phyloP scores from a whole-genome alignment of 768 basidiomycete species.

The Porpolomopsis calyptriformis region DNA sequence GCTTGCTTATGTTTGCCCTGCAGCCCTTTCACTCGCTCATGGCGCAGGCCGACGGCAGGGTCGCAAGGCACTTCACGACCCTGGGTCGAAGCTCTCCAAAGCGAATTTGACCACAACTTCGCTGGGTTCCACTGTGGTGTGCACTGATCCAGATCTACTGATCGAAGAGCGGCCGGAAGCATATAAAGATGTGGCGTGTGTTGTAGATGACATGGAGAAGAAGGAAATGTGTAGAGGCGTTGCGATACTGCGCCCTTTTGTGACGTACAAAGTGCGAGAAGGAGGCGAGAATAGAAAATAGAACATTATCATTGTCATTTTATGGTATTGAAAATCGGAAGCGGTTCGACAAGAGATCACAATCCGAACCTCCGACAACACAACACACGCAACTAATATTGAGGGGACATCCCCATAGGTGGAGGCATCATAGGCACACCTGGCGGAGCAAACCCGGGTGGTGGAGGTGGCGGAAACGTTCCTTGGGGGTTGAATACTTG shows the following conservation, averaged over 20 bases:
- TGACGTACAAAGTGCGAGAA: conserved; percentile 28
- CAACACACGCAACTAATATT: no score
- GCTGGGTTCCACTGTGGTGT: conserved; percentile 27
- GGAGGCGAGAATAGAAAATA: conserved; percentile 10
- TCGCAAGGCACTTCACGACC: conserved; percentile 22
- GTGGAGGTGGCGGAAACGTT: conserved; percentile 16
- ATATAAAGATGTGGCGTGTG: conserved; percentile 26
- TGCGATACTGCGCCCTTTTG: conserved; percentile 24
- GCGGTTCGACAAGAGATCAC: no score
- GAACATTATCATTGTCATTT: no score
- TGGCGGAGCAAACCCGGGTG: conserved; percentile 19
- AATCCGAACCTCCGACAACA: no score
- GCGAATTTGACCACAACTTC: conserved; percentile 21
- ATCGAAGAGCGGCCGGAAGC: conserved; percentile 31
- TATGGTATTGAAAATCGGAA: no score
- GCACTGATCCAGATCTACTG: conserved; percentile 25
- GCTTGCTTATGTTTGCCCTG: neutral
- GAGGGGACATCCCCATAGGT: conserved; percentile 11
- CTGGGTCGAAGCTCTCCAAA: conserved; percentile 20
- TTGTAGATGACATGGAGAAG: conserved; percentile 27
- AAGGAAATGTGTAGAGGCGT: conserved; percentile 20
- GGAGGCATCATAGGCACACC: conserved; percentile 19
- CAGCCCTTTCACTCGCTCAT: conserved; percentile 29
- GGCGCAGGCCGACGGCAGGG: conserved; percentile 28
- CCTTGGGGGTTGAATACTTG: conserved; percentile 12